phyloP scores from a whole-genome alignment of 2,329 filamentous ascomycete genomes.

The Alternaria ventricosa region DNA sequence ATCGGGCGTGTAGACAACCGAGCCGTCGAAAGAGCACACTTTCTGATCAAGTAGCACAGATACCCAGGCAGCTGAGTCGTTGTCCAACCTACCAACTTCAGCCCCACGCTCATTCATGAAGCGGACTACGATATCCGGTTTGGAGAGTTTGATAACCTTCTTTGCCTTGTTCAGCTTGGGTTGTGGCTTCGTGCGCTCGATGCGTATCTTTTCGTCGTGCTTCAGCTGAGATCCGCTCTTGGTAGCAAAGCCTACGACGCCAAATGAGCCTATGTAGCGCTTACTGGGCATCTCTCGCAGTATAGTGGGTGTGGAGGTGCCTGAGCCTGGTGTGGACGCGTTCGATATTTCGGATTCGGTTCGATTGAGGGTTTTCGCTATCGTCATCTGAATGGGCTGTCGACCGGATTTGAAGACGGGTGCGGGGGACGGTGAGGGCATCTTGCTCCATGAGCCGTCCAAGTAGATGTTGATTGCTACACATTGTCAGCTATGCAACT shows the following conservation, averaged over 20 bases:
- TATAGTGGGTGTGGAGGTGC: constrained; percentile 23
- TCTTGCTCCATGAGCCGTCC: constrained; percentile 66
- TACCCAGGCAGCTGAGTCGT: constrained; percentile 89
- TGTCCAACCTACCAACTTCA: constrained; percentile 85
- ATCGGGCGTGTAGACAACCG: constrained; percentile 88
- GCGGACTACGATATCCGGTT: constrained; percentile 85
- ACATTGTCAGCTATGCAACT: constrained; percentile 14
- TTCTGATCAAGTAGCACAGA: constrained; percentile 90
- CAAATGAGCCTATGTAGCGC: constrained; percentile 90
- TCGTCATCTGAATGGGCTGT: constrained; percentile 28
- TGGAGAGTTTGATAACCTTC: constrained; percentile 64
- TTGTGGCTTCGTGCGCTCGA: constrained; percentile 83
- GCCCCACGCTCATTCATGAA: constrained; percentile 81
- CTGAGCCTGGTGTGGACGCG: constrained; percentile 30
- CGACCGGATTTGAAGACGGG: constrained; percentile 26
- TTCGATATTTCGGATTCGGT: constrained; percentile 34
- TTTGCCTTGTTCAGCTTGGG: constrained; percentile 50
- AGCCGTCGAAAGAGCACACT: constrained; percentile 84
- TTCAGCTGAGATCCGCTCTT: constrained; percentile 77
- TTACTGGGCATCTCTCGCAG: constrained; percentile 58
- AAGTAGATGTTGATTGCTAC: constrained; percentile 68
- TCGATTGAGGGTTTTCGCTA: constrained; percentile 31
- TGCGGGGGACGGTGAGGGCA: constrained; percentile 17
- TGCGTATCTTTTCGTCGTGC: constrained; percentile 82
- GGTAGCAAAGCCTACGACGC: constrained; percentile 90